Percentiles rank a stretch among this genome's conserved stretches.
Evolutionary conservation across 129 eudicot species (phyloP).

Genomic region (Tanacetum coccineum): DNA sequence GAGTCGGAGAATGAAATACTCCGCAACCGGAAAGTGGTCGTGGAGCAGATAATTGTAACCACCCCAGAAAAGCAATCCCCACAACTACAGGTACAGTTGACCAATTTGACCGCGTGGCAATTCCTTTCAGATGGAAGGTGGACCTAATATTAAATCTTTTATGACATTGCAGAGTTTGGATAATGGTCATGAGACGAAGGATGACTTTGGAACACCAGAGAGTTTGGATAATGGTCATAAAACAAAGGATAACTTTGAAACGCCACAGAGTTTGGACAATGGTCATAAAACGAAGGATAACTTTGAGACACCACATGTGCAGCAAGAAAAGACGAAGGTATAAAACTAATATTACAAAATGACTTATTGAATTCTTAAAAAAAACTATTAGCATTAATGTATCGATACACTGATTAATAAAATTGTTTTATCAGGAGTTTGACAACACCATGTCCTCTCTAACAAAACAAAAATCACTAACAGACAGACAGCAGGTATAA

Average conservation of each 20-base stretch:
- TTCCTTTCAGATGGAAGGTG: not conserved
- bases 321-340: conserved; percentile 23
- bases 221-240: conserved; percentile 45
- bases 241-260: conserved; percentile 32
- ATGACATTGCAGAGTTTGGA: conserved; percentile 39
- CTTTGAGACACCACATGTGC: conserved; percentile 33
- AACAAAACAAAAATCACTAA: conserved; percentile 84
- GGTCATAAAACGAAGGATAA: conserved; percentile 39
- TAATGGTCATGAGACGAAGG: conserved; percentile 42
- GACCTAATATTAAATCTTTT: conserved; percentile 12
- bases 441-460: conserved; percentile 38
- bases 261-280: conserved; percentile 47
- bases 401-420: conserved; percentile 14
- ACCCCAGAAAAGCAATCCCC: conserved; percentile 31
- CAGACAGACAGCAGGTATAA: conserved; percentile 90
- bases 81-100: conserved; percentile 42
- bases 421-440: conserved; percentile 43
- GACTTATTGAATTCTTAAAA: not conserved
- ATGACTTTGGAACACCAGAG: conserved; percentile 40
- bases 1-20: conserved; percentile 70
- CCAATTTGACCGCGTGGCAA: conserved; percentile 3
- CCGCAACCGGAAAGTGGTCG: conserved; percentile 50
- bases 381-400: conserved; percentile 8
- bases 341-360: conserved; percentile 9
- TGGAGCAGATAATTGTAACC: conserved; percentile 37